phyloP scores from a whole-genome alignment of 805 yeast species.

The Millerozyma miso region DNA sequence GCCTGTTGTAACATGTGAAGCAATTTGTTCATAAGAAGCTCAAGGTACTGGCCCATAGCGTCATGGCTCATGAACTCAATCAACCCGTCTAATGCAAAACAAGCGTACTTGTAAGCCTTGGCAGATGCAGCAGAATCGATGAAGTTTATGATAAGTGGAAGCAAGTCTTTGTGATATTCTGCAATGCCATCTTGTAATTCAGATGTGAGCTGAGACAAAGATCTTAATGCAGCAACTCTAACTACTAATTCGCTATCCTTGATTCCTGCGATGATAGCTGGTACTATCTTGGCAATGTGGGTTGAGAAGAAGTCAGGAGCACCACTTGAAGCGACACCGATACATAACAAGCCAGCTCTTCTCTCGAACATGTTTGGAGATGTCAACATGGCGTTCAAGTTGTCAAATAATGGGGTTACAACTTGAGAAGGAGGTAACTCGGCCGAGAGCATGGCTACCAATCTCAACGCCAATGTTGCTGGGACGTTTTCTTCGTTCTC shows the following conservation, averaged over 20 bases:
- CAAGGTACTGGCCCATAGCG: constrained; percentile 75
- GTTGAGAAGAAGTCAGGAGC: constrained; percentile 88
- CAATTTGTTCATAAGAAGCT: constrained; percentile 85
- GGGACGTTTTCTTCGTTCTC: constrained; percentile 91
- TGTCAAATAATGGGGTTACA: constrained; percentile 70
- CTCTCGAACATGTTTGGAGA: constrained; percentile 70
- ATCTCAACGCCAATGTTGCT: constrained; percentile 69
- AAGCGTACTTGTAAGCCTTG: constrained; percentile 84
- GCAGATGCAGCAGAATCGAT: constrained; percentile 82
- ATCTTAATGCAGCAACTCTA: constrained; percentile 78
- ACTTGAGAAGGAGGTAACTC: constrained; percentile 93
- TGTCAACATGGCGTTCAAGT: constrained; percentile 48
- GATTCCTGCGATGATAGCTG: constrained; percentile 70
- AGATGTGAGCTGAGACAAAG: constrained; percentile 71
- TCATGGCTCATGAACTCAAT: constrained; percentile 89
- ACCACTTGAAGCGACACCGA: constrained; percentile 83
- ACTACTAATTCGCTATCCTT: constrained; percentile 73
- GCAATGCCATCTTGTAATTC: constrained; percentile 85
- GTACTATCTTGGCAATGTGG: constrained; percentile 69
- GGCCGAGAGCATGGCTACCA: constrained; percentile 71
- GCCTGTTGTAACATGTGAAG: constrained; percentile 78
- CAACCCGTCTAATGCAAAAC: constrained; percentile 85
- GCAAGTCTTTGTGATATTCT: constrained; percentile 72
- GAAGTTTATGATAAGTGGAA: constrained; percentile 82
- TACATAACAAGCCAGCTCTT: constrained; percentile 79